Conservation (phyloP, 2,329 filamentous ascomycete genomes). For the Scortechinia acanthostroma region DNA sequence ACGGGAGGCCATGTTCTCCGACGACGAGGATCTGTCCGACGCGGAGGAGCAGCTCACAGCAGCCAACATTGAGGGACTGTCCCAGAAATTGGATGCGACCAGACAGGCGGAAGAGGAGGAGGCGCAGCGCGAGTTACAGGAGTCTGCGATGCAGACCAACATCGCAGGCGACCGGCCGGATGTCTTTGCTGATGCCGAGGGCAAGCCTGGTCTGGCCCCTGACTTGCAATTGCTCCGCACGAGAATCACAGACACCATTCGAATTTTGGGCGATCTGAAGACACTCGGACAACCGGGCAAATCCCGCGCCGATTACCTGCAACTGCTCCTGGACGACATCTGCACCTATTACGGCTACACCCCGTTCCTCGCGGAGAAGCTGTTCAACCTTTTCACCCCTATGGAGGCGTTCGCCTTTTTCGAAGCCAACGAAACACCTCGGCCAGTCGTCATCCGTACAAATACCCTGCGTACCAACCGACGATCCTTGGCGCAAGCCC, state of each 20-base stretch:
- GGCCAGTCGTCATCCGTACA: conserved; percentile 90
- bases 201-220: conserved; percentile 68
- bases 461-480: conserved; percentile 80
- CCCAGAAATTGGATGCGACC: conserved; percentile 69
- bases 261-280: conserved; percentile 81
- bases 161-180: conserved; percentile 64
- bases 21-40: conserved; percentile 84
- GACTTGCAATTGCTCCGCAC: conserved; percentile 83
- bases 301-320: conserved; percentile 80
- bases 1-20: conserved; percentile 74
- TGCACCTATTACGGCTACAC: conserved; percentile 97
- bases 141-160: conserved; percentile 85
- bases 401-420: conserved; percentile 96
- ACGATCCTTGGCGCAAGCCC: conserved; percentile 77
- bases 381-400: conserved; percentile 85
- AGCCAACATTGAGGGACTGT: conserved; percentile 90
- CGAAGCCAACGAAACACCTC: conserved; percentile 91
- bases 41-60: conserved; percentile 85
- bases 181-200: conserved; percentile 47
- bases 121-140: conserved; percentile 77
- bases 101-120: conserved; percentile 67
- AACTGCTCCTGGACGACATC: conserved; percentile 81
- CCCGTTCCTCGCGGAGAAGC: conserved; percentile 87
- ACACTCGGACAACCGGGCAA: conserved; percentile 73
- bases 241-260: conserved; percentile 86